Evolutionary conservation across 225 moss, liverwort and hornwort species (phyloP).

Genomic region (Sphagnum tenellum): DNA sequence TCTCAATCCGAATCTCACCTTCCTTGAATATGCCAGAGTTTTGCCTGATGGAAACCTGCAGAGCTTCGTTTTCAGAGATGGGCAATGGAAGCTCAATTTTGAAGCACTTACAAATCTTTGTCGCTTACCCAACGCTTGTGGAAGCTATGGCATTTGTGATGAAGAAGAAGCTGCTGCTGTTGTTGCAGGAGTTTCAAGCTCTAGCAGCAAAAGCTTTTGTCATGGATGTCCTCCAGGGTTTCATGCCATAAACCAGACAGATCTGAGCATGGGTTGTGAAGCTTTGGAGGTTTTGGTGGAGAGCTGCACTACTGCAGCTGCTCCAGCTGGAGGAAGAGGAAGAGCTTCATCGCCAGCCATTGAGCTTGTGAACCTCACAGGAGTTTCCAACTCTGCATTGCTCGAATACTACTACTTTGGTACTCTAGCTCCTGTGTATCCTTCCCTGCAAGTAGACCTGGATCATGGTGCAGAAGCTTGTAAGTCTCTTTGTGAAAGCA

Average conservation of each 20-base stretch:
- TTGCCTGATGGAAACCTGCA: slow-evolving; percentile 1
- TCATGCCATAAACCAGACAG: background rate
- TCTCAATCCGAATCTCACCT: slow-evolving; percentile 2
- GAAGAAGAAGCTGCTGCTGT: too few species aligned
- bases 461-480: background rate
- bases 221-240: slow-evolving; percentile 2
- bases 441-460: background rate
- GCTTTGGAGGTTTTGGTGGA: background rate
- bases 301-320: background rate
- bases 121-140: background rate
- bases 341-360: background rate
- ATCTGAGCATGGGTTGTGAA: background rate
- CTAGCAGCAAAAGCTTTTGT: background rate
- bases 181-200: background rate
- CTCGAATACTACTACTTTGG: background rate
- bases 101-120: background rate
- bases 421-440: background rate
- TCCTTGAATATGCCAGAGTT: background rate
- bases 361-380: slow-evolving; percentile 2
- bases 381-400: background rate
- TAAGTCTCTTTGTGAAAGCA: background rate
- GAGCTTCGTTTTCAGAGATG: background rate
- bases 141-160: slow-evolving; percentile 1
- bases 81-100: slow-evolving; percentile 1
- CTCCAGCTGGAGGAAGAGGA: background rate